Percentiles rank a stretch among this genome's conserved stretches.
Evolutionary conservation across 306 rosid species (phyloP).

Genomic region (Lotus japonicus): DNA sequence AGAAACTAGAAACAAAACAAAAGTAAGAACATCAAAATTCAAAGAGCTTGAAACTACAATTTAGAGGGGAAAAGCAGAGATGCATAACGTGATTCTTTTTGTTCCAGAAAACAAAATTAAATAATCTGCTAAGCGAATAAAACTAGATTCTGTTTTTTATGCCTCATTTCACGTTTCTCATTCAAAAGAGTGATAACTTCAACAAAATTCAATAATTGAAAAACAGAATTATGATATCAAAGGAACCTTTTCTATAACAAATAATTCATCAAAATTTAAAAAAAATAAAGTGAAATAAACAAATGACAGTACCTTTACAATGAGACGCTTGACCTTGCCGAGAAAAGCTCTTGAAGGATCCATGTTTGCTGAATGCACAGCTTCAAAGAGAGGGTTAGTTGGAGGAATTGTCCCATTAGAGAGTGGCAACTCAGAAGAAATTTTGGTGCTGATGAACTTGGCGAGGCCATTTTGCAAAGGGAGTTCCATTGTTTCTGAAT

Average conservation of each 20-base stretch:
- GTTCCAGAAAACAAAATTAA: too few relatives aligned
- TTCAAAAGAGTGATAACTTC: not conserved
- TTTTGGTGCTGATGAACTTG: not conserved
- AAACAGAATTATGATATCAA: too few relatives aligned
- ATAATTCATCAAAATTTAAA: too few relatives aligned
- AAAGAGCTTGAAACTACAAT: too few relatives aligned
- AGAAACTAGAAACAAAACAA: not conserved
- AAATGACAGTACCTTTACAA: constrained; percentile 61
- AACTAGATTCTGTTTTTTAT: not conserved
- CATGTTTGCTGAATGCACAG: constrained; percentile 24
- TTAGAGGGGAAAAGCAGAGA: too few relatives aligned
- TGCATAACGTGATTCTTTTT: too few relatives aligned
- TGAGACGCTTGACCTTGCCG: constrained; percentile 55
- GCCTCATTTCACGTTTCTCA: not conserved
- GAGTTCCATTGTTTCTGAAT: not conserved
- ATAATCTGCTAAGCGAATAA: not conserved
- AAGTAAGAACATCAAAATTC: not conserved
- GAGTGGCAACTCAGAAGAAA: not conserved
- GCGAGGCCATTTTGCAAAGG: not conserved
- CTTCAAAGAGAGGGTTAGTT: constrained; percentile 8
- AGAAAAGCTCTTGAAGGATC: constrained; percentile 63
- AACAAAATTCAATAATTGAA: too few relatives aligned
- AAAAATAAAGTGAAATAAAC: too few relatives aligned
- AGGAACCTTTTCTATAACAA: too few relatives aligned
- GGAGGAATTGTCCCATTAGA: constrained; percentile 9